Evolutionary conservation across 2,329 filamentous ascomycete genomes (phyloP).

Genomic region (Penicillium nordicum): DNA sequence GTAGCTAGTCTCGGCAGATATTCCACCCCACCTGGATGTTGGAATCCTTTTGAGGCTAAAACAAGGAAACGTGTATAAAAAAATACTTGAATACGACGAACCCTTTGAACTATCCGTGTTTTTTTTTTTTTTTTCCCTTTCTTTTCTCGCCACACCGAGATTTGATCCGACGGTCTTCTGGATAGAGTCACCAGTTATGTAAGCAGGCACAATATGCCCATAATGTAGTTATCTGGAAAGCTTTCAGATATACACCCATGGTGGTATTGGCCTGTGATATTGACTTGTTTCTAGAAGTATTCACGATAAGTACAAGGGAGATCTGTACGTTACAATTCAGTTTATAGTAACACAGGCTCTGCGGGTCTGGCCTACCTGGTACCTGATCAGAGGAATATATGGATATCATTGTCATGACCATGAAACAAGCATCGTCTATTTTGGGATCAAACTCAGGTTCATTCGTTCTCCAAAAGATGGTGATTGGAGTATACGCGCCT

Average conservation of each 20-base stretch:
- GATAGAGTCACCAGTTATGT: slow-evolving; percentile 12
- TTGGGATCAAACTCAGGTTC: neutral
- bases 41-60: neutral
- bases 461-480: neutral
- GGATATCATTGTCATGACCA: neutral
- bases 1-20: neutral
- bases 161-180: slow-evolving; percentile 12
- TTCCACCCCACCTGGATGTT: neutral
- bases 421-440: neutral
- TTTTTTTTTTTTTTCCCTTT: neutral
- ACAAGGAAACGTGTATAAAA: neutral
- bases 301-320: neutral
- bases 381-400: neutral
- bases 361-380: neutral
- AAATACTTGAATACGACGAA: neutral
- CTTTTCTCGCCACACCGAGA: slow-evolving; percentile 18
- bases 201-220: slow-evolving; percentile 5
- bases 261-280: neutral
- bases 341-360: neutral
- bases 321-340: neutral
- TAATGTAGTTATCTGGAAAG: neutral
- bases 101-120: neutral
- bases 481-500: neutral
- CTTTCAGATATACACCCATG: neutral
- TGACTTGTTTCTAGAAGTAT: neutral